These are phyloP conservation scores for Aspergillus brasiliensis DNA, from an alignment of 2,329 filamentous ascomycete species.

Conservation along the genomic window DNA sequence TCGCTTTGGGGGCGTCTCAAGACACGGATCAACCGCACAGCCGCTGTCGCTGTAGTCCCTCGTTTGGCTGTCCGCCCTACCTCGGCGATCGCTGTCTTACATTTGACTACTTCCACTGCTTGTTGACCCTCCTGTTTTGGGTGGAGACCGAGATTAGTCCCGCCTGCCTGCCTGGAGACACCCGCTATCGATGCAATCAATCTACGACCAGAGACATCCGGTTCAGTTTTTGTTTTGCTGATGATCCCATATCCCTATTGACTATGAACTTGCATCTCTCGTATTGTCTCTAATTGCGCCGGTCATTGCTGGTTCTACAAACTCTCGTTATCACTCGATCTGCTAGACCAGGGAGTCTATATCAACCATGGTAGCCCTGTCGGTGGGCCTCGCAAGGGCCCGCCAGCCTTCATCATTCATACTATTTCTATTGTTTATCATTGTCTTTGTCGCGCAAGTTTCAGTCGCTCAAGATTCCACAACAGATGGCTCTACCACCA, in stretches of 20 bases:
- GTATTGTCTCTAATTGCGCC: not conserved
- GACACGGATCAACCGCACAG: not conserved
- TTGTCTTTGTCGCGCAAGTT: constrained; percentile 20
- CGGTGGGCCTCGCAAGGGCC: constrained; percentile 17
- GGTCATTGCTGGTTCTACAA: not conserved
- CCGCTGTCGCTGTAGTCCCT: not conserved
- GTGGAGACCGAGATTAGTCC: constrained; percentile 2
- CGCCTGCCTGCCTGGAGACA: constrained; percentile 2
- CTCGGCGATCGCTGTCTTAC: not conserved
- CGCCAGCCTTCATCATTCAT: constrained; percentile 16
- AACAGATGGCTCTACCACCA: not conserved
- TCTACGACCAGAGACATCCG: not conserved
- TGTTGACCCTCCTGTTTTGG: constrained; percentile 3
- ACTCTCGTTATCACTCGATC: not conserved
- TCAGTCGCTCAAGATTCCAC: constrained; percentile 17
- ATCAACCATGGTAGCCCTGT: constrained; percentile 17
- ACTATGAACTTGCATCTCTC: not conserved
- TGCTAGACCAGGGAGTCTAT: not conserved
- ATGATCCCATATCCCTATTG: not conserved
- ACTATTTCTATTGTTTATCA: constrained; percentile 21
- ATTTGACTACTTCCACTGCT: not conserved
- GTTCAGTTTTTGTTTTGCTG: not conserved
- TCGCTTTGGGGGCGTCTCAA: not conserved
- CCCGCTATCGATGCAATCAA: not conserved
- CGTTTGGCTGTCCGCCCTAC: not conserved